Percentiles rank a stretch among this genome's conserved stretches.
phyloP scores from a whole-genome alignment of 169 alveolate genomes.

The Eimeria acervulina region DNA sequence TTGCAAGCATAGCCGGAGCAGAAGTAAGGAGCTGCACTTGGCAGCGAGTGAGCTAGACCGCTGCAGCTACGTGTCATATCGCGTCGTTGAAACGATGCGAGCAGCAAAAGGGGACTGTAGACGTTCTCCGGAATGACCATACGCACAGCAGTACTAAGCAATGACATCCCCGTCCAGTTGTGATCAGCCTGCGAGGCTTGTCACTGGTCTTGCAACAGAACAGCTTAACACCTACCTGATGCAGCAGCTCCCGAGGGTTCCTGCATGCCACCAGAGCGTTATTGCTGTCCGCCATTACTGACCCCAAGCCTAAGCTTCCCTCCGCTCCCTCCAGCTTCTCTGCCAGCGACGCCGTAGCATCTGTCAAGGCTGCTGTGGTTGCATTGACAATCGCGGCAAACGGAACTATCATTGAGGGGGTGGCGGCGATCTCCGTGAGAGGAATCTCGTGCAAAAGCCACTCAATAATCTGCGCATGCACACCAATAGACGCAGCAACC shows the following conservation, averaged over 20 bases:
- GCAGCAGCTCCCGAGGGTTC: conserved; percentile 62
- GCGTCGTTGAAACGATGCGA: not conserved
- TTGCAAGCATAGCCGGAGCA: not conserved
- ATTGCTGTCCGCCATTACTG: not conserved
- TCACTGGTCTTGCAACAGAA: not conserved
- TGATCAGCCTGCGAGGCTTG: not conserved
- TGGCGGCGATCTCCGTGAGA: conserved; percentile 32
- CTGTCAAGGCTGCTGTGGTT: conserved; percentile 56
- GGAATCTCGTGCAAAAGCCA: conserved; percentile 63
- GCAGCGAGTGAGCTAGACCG: not conserved
- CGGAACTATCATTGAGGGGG: conserved; percentile 40
- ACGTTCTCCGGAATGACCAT: not conserved
- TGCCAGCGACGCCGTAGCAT: conserved; percentile 44
- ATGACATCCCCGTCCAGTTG: not conserved
- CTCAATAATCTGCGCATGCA: conserved; percentile 18
- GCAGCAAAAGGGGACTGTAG: not conserved
- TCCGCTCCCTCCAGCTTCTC: conserved; percentile 68
- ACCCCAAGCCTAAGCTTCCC: not conserved
- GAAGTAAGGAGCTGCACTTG: not conserved
- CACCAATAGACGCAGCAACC: not conserved
- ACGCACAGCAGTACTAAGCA: not conserved
- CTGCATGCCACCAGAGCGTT: conserved; percentile 41
- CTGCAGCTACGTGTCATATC: not conserved
- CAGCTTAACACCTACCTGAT: not conserved
- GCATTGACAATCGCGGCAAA: conserved; percentile 35